Evolutionary conservation across 2,329 filamentous ascomycete species (phyloP).

Genomic region (Nemania bipapillata): DNA sequence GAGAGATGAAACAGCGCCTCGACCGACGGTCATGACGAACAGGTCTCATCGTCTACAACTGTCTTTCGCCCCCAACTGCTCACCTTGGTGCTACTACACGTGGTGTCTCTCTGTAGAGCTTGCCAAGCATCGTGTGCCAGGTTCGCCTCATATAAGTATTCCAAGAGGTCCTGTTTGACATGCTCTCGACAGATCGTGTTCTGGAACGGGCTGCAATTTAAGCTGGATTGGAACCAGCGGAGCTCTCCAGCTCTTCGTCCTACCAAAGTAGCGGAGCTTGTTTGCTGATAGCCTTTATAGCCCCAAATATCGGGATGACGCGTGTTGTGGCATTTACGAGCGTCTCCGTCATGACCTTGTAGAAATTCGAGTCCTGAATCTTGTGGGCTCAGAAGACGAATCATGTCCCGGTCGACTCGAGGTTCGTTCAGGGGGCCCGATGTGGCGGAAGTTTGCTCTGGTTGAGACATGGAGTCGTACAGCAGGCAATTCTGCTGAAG

Average conservation of each 20-base stretch:
- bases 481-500: conserved; percentile 5
- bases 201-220: conserved; percentile 25
- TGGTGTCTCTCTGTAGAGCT: conserved; percentile 25
- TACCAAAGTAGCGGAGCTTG: not conserved
- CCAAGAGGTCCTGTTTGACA: conserved; percentile 13
- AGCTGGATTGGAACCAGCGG: conserved; percentile 1
- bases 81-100: conserved; percentile 23
- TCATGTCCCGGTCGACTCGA: not conserved
- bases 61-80: not conserved
- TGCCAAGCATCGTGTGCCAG: conserved; percentile 17
- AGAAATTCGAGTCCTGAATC: not conserved
- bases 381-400: not conserved
- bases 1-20: conserved; percentile 22
- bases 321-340: not conserved
- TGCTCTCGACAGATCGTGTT: not conserved
- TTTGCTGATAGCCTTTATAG: not conserved
- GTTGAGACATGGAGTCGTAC: conserved; percentile 34
- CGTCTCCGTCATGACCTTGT: not conserved
- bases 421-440: conserved; percentile 3
- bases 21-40: not conserved
- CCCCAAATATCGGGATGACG: not conserved
- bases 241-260: conserved; percentile 10
- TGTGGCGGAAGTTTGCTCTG: conserved; percentile 9
- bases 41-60: not conserved
- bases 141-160: conserved; percentile 19